Evolutionary conservation across 2,329 filamentous ascomycete genomes (phyloP).

Genomic region (Cladophialophora bantiana): DNA sequence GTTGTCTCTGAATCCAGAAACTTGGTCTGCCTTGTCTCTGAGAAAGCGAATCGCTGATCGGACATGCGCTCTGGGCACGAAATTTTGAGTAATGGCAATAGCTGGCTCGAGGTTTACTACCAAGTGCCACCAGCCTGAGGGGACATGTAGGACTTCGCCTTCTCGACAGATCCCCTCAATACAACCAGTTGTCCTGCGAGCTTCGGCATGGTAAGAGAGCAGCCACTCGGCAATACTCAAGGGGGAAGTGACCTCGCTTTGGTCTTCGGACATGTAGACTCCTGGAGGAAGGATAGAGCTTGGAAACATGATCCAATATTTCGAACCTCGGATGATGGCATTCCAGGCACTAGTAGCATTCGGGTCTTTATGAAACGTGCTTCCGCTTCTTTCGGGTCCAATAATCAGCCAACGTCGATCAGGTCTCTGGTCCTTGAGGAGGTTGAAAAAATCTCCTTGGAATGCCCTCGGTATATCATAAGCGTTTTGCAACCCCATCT

Average conservation of each 20-base stretch:
- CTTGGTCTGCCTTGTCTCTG: conserved; percentile 79
- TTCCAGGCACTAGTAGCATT: conserved; percentile 85
- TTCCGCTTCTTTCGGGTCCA: conserved; percentile 84
- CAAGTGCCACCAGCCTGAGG: conserved; percentile 95
- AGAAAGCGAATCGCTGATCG: conserved; percentile 80
- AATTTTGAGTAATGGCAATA: conserved; percentile 94
- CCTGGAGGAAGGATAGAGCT: conserved; percentile 72
- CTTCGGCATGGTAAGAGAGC: conserved; percentile 84
- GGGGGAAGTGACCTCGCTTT: conserved; percentile 90
- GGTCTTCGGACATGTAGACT: conserved; percentile 86
- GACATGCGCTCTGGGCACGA: conserved; percentile 79
- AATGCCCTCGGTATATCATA: conserved; percentile 89
- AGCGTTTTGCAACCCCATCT: conserved; percentile 73
- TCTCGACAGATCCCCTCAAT: conserved; percentile 82
- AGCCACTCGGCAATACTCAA: conserved; percentile 98
- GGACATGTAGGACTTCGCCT: conserved; percentile 90
- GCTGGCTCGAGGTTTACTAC: conserved; percentile 87
- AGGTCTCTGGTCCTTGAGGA: conserved; percentile 78
- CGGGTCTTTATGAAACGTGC: conserved; percentile 89
- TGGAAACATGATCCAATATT: conserved; percentile 99
- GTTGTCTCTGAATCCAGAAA: conserved; percentile 80
- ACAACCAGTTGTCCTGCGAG: conserved; percentile 76
- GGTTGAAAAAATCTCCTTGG: conserved; percentile 81
- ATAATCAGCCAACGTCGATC: conserved; percentile 93
- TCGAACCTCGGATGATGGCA: conserved; percentile 84